Base-by-base conservation (phyloP, 768 basidiomycete species). In the Lactifluus volemus region DNA sequence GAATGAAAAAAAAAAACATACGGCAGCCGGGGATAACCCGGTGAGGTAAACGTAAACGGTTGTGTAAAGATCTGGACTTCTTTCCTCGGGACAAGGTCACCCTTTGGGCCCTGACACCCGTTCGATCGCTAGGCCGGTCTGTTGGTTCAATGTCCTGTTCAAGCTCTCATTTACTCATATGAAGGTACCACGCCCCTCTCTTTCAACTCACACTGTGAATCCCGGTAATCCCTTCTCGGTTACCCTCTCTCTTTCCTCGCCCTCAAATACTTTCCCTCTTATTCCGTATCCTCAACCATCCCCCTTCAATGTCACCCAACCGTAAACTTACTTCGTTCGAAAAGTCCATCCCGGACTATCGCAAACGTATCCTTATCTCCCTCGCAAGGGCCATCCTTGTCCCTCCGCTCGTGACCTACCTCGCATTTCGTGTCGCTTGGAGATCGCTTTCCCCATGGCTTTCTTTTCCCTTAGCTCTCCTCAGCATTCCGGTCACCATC, bases 111-210 rank as follows among this genome's bases (percentile, higher is more conserved):
- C 49, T 49, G 29, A 17, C 12, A 34, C 7, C 29, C 30, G 49
- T 17, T 30, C 29, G 15, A 17, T 17, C 14, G 17, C 14, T 29
- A 49, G 9, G 48, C 48, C 49, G 12, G 30, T 30, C 3, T 3
- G 49, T 49, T n/a, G 30, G 49, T 17, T 42, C 14, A 11, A 14
- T 2, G 79, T 75, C 10, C 72, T 71, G 4, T 84, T 84, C 29
- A 71, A 74, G 0, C 76, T 80, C 1, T 79, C 81, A 0, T 85
- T 83, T 83, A 32, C 17, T 73, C 68, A 19, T 42, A 56, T 48
- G 56, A 34, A 29, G 39, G 5, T 30, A 34, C 25, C n/a, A 39
- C 42, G 17, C 7, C 11, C 39, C 21, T 50, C 34, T 29, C 17
- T 49, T 14, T 19, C 19, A 17, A 4, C 36, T 5, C 19, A 2